Percentiles rank a stretch among this genome's conserved stretches.
These are phyloP conservation scores for Vigna mungo DNA, from an alignment of 306 rosid species.

Conservation along the genomic window DNA sequence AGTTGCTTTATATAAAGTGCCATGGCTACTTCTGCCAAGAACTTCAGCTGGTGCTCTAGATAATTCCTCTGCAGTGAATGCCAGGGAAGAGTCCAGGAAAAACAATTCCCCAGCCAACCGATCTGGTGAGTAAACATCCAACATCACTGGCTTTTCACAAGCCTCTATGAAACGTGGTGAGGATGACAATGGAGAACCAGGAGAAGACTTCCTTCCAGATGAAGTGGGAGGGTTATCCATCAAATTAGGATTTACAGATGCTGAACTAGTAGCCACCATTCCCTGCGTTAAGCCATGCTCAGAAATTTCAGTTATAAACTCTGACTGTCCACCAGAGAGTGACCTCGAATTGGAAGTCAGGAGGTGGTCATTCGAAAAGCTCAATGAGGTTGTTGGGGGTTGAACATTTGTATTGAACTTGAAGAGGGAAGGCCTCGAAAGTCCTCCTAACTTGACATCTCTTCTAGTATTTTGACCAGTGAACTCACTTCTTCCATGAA, in stretches of 20 bases:
- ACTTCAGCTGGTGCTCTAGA: slow-evolving; percentile 99
- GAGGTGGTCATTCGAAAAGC: slow-evolving; percentile 92
- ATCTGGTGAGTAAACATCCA: slow-evolving; percentile 96
- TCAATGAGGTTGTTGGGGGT: slow-evolving; percentile 70
- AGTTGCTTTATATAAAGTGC: slow-evolving; percentile 97
- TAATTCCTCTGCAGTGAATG: slow-evolving; percentile 92
- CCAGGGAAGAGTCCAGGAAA: slow-evolving; percentile 83
- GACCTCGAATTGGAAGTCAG: slow-evolving; percentile 80
- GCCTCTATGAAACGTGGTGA: slow-evolving; percentile 80
- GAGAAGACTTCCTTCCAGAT: slow-evolving; percentile 82
- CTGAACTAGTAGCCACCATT: slow-evolving; percentile 65
- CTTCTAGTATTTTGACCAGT: slow-evolving; percentile 66
- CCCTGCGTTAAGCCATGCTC: slow-evolving; percentile 66
- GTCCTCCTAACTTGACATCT: slow-evolving; percentile 74
- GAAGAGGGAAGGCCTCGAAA: slow-evolving; percentile 75
- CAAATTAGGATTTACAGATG: slow-evolving; percentile 64
- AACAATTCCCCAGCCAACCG: slow-evolving; percentile 91
- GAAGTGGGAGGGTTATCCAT: slow-evolving; percentile 73
- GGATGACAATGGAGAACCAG: slow-evolving; percentile 83
- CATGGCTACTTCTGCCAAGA: slow-evolving; percentile 99
- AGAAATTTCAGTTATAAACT: slow-evolving; percentile 69
- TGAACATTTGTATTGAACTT: slow-evolving; percentile 71
- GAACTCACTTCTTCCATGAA: slow-evolving; percentile 75
- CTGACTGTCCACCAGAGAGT: slow-evolving; percentile 80
- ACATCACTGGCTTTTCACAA: slow-evolving; percentile 80